Evolutionary conservation across 768 basidiomycete genomes (phyloP), one percentile per base, ranked within the genome.

Genomic region (Tubosaeta brunneosetosa): DNA sequence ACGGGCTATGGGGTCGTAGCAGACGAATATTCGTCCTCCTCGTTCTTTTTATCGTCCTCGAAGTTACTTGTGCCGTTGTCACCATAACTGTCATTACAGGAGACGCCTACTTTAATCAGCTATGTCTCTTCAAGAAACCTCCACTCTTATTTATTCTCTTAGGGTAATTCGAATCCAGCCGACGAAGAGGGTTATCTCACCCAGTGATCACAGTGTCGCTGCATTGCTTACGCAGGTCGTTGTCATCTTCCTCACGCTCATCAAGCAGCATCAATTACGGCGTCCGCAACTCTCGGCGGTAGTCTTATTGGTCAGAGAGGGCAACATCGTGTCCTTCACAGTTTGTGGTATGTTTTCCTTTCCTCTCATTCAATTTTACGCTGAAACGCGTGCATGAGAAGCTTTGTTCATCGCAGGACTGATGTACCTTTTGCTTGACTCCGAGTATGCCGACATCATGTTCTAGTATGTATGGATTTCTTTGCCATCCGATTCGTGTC

Each of bases 381-480:
- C 33, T 38, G 16, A 13, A 13, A 29, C 14, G 17, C 19, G 10
- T 32, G 7, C 26, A n/a, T 29, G 31, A 8, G 43, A 43, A 58
- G 55, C 26, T 4, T 19, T 58, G 17, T 7, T 56, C 13, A 41
- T 46, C 14, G 44, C 32, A 32, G 38, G 53, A 19, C 19, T 37
- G 8, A 47, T 51, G 33, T 51, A 51, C 26, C 31, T 57, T 16
- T 47, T 47, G 19, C 45, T 57, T 14, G 56, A 57, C 16, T 19
- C 41, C 1, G 41, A 44, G 36, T 47, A 50, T 13, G 31, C 52
- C 14, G 52, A 47, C 31, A 37, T 57, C 49, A 47, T 54, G 38
- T 55, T 56, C 50, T 51, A 55, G 56, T 57, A 47, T 32, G 53
- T 57, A 49, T 27, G 46, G 27, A 16, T 26, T 8, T 34, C n/a